Conservation (phyloP, 192 early-diverging fungal genomes). For the Phycomyces nitens region DNA sequence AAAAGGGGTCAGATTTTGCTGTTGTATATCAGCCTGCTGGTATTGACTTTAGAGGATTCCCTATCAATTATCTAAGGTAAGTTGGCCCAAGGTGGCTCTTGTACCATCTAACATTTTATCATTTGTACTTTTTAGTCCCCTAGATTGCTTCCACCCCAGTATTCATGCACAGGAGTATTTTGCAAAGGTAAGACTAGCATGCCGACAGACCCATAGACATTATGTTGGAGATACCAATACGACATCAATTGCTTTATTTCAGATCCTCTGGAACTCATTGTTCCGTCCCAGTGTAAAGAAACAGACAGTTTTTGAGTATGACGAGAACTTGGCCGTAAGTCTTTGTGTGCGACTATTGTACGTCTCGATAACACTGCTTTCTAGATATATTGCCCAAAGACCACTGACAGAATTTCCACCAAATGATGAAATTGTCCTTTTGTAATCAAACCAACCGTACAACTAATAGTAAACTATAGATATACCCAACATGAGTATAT, state of each 20-base stretch:
- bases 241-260: neutral
- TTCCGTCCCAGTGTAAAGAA: constrained; percentile 9
- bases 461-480: too few relatives aligned
- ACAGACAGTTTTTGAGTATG: constrained; percentile 4
- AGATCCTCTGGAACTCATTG: constrained; percentile 23
- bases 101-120: neutral
- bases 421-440: too few relatives aligned
- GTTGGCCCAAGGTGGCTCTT: neutral
- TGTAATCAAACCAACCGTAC: too few relatives aligned
- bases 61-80: constrained; percentile 16
- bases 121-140: constrained; percentile 6
- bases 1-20: constrained; percentile 9
- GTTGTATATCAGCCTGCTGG: constrained; percentile 13
- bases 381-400: too few relatives aligned
- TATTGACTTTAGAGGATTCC: constrained; percentile 9
- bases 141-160: constrained; percentile 27
- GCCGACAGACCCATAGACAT: neutral
- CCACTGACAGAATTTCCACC: too few relatives aligned
- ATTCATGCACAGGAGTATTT: constrained; percentile 21
- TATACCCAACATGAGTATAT: too few relatives aligned
- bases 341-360: too few relatives aligned
- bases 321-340: constrained; percentile 14
- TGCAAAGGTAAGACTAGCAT: constrained; percentile 12
- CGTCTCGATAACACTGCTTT: too few relatives aligned
- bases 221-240: neutral